Evolutionary conservation across 805 yeast genomes (phyloP).

Genomic region (Candida michaelii): DNA sequence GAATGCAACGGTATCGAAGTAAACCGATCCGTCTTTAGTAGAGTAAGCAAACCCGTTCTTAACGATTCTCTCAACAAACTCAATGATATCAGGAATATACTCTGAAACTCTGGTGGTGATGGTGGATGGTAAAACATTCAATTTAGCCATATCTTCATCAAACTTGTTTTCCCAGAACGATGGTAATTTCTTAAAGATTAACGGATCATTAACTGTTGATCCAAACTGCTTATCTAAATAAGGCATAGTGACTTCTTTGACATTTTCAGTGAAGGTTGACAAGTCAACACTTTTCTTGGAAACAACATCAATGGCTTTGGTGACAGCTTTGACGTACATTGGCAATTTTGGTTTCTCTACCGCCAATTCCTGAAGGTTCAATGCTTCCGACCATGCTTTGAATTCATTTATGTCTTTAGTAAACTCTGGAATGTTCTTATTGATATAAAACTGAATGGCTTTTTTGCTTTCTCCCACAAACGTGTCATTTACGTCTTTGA

Average conservation of each 20-base stretch:
- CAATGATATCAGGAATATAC: conserved; percentile 88
- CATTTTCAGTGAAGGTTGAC: conserved; percentile 43
- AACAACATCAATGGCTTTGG: conserved; percentile 46
- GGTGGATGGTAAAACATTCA: conserved; percentile 83
- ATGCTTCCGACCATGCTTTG: conserved; percentile 47
- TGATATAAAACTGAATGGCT: conserved; percentile 51
- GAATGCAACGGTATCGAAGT: conserved; percentile 84
- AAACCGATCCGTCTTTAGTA: conserved; percentile 89
- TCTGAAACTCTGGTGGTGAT: conserved; percentile 94
- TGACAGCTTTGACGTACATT: conserved; percentile 73
- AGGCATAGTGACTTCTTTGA: conserved; percentile 79
- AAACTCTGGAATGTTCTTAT: conserved; percentile 53
- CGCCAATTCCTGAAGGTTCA: conserved; percentile 53
- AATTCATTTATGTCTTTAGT: conserved; percentile 33
- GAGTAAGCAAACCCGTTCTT: conserved; percentile 80
- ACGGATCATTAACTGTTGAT: conserved; percentile 76
- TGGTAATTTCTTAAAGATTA: conserved; percentile 77
- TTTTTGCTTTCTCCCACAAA: conserved; percentile 38
- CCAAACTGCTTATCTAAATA: conserved; percentile 72
- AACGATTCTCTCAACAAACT: conserved; percentile 73
- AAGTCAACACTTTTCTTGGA: conserved; percentile 19
- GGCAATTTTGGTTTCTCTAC: conserved; percentile 75
- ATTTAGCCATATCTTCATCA: conserved; percentile 78
- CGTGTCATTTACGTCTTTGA: conserved; percentile 29
- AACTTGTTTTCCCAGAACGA: conserved; percentile 86